A percentile compares a stretch with the other conserved stretches of the same genome.
These are phyloP conservation scores for Solanum bulbocastanum DNA, from an alignment of 257 asterid genomes.

Conservation along the genomic window DNA sequence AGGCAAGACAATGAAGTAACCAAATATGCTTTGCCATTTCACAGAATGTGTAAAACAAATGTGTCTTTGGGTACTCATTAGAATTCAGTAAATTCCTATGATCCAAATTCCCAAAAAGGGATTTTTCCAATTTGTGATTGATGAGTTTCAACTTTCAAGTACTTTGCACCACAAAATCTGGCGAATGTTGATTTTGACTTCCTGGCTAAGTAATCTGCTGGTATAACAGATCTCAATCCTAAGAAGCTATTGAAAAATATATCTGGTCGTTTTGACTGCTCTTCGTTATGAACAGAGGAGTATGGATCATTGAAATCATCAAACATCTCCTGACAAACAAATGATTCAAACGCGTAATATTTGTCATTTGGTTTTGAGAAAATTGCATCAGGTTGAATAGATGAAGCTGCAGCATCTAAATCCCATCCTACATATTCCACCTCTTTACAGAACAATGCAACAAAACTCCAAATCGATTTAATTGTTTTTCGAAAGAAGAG, in stretches of 20 bases:
- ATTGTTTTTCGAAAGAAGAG: conserved; percentile 21
- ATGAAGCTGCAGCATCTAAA: conserved; percentile 45
- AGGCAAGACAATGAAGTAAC: conserved; percentile 66
- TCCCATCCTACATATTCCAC: conserved; percentile 72
- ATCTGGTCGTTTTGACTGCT: not conserved
- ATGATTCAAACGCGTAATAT: conserved; percentile 60
- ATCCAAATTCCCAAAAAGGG: conserved; percentile 44
- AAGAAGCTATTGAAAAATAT: conserved; percentile 28
- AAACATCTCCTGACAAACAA: conserved; percentile 58
- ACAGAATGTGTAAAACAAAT: conserved; percentile 36
- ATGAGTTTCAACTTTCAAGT: conserved; percentile 29
- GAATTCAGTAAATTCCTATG: conserved; percentile 33
- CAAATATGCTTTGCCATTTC: conserved; percentile 81
- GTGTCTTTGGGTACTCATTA: conserved; percentile 42
- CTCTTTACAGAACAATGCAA: conserved; percentile 31
- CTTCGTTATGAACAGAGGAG: conserved; percentile 7
- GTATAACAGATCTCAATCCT: conserved; percentile 32
- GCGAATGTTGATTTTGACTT: conserved; percentile 64
- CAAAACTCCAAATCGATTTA: conserved; percentile 37
- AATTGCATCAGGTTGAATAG: conserved; percentile 38
- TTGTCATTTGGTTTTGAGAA: conserved; percentile 36
- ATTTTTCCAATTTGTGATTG: conserved; percentile 52
- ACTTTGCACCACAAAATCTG: conserved; percentile 37
- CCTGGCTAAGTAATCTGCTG: conserved; percentile 48
- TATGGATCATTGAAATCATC: conserved; percentile 42